Percentiles rank a stretch among this genome's conserved stretches.
phyloP scores from a whole-genome alignment of 345 rosid genomes.

The Orychophragmus violaceus region DNA sequence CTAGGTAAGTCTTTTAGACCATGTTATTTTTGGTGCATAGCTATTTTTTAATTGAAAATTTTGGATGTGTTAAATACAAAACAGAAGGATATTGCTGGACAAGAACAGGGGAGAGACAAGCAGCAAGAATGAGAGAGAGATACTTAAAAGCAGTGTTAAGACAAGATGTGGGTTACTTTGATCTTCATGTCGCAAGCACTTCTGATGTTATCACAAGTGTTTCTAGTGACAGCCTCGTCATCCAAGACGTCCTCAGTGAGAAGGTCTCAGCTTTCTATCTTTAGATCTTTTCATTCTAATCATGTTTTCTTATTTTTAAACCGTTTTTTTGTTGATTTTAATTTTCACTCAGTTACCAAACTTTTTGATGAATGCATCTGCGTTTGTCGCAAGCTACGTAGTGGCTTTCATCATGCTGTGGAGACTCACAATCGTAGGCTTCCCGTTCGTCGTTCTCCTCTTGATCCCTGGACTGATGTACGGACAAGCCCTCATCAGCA shows the following conservation, averaged over 20 bases:
- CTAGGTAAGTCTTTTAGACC: slow-evolving; percentile 37
- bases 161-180: slow-evolving; percentile 92
- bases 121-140: slow-evolving; percentile 65
- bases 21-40: not conserved
- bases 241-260: slow-evolving; percentile 91
- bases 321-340: slow-evolving; percentile 39
- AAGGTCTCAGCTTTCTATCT: slow-evolving; percentile 43
- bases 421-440: slow-evolving; percentile 73
- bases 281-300: not conserved
- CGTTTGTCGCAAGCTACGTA: slow-evolving; percentile 77
- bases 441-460: slow-evolving; percentile 74
- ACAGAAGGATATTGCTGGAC: slow-evolving; percentile 89
- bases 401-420: slow-evolving; percentile 79
- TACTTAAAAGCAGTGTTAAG: slow-evolving; percentile 81
- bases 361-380: slow-evolving; percentile 58
- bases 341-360: slow-evolving; percentile 61
- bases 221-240: slow-evolving; percentile 80
- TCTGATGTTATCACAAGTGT: slow-evolving; percentile 84
- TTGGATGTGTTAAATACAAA: not conserved
- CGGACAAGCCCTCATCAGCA: slow-evolving; percentile 71
- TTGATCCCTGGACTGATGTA: slow-evolving; percentile 87
- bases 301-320: slow-evolving; percentile 22
- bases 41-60: not conserved
- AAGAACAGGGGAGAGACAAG: slow-evolving; percentile 90
- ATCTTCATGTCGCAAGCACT: slow-evolving; percentile 73